Percentiles rank a stretch among this genome's conserved stretches.
phyloP scores from a whole-genome alignment of 1,284 basidiomycete species.

The Boletellus deceptivus region DNA sequence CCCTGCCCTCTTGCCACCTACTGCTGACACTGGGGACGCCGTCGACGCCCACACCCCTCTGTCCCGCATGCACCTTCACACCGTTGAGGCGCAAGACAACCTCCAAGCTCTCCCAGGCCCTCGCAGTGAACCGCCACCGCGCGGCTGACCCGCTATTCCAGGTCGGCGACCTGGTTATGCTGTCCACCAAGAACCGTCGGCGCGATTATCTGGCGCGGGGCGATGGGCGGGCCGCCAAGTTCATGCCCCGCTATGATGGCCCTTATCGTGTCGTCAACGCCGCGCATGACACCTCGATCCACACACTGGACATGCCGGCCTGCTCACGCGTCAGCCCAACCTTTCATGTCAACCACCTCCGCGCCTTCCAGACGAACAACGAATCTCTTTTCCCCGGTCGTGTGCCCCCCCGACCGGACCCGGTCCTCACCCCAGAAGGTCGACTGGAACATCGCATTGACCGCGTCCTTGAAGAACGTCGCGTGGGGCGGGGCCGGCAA shows the following conservation, averaged over 20 bases:
- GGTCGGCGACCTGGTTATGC: not conserved
- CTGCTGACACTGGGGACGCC: too few relatives aligned
- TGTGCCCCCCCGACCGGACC: not conserved
- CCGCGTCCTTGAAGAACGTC: not conserved
- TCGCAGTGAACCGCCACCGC: not conserved
- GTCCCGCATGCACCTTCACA: fast-evolving
- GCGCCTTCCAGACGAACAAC: not conserved
- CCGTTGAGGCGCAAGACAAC: not conserved
- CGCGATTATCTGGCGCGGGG: not conserved
- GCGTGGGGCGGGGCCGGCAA: not conserved
- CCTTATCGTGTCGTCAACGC: not conserved
- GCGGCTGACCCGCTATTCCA: not conserved
- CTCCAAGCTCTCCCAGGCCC: not conserved
- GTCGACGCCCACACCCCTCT: not conserved
- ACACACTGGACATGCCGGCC: not conserved
- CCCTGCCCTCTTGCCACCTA: not conserved
- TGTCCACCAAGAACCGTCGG: not conserved
- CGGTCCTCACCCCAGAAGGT: not conserved
- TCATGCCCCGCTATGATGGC: not conserved
- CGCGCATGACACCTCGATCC: not conserved
- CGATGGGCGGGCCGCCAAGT: not conserved
- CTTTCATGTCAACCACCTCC: not conserved
- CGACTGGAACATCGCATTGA: not conserved
- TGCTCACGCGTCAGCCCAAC: not conserved
- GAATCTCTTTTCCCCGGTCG: not conserved